Base-by-base conservation (phyloP, 23 red algal genomes). In the Cyanidioschyzon merolae region DNA sequence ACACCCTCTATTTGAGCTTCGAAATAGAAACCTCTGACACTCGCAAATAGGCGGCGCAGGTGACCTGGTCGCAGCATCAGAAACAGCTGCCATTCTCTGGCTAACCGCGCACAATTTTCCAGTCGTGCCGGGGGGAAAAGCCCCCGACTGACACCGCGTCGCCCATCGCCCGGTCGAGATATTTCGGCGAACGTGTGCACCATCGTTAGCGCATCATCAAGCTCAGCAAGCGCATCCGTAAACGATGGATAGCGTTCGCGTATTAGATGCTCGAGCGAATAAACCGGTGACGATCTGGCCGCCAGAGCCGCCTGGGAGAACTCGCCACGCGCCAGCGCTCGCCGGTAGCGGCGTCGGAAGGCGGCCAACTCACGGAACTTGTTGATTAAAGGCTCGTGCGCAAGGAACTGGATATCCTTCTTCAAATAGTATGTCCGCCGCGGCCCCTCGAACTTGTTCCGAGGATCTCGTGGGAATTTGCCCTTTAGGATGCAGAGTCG, bases 401-500 rank as follows among this genome's bases (percentile, higher is more conserved):
- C 85, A 21, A 98, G 84, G 77, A 91, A 98, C 34, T 91, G 63
- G 34, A 98, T 89, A 45, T 98, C 94, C 54, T 98, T 98, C 2
- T 76, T 84, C 2, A 98, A 82, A 45, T 98, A 98, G 58, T 92
- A 91, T 7, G 94, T 98, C 79, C 89, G 90, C 41, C 75, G 63
- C 17, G 82, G 51, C 21, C 88, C 88, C 45, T 89, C 86, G 17
- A 89, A 45, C 75, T 98, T 98, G 76, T 98, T 98, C 34, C 77
- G 74, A 0, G 94, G 94, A 50, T 90, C 88, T 74, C 94, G 79
- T 12, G 94, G 94, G 76, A 87, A 90, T 63, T 91, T 91, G 27
- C 94, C 94, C 84, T 98, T 98, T 35, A 98, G 78, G 32, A 98
- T 91, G 67, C 94, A 98, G 12, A 98, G 76, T 3, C 89, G 82